A percentile compares a stretch with the other conserved stretches of the same genome.
phyloP scores from a whole-genome alignment of 2,329 filamentous ascomycete species.

The Akanthomyces dipterigenus region DNA sequence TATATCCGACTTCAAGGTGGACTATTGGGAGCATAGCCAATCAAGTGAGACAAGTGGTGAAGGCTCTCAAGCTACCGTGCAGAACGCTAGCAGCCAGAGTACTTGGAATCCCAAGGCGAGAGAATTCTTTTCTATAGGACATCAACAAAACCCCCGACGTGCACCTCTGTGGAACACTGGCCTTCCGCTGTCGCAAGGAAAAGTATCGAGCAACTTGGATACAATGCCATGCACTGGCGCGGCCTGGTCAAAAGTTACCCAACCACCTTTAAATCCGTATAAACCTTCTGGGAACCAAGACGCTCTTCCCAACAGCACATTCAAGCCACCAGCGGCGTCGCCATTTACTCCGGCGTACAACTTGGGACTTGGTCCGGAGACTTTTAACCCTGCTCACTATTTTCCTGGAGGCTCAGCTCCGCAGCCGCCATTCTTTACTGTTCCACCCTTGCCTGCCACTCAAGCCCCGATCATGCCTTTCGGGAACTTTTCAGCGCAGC shows the following conservation, averaged over 20 bases:
- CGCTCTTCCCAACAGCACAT: background rate
- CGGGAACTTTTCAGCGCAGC: background rate
- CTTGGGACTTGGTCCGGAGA: background rate
- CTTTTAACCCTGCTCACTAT: background rate
- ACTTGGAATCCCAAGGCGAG: slow-evolving; percentile 27
- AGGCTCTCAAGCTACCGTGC: slow-evolving; percentile 1
- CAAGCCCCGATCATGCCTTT: background rate
- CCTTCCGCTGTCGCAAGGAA: background rate
- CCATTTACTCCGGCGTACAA: background rate
- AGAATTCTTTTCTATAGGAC: slow-evolving; percentile 26
- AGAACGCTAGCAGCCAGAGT: slow-evolving; percentile 6
- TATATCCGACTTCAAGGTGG: slow-evolving; percentile 5
- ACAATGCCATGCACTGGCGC: background rate
- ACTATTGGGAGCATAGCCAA: slow-evolving; percentile 7
- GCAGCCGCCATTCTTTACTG: background rate
- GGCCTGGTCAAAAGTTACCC: background rate
- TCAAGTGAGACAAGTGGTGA: background rate
- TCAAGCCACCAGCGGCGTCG: background rate
- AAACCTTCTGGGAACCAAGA: background rate
- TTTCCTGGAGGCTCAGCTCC: background rate
- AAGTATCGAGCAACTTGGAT: background rate
- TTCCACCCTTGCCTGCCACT: background rate
- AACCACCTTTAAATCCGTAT: background rate
- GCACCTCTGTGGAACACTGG: background rate
- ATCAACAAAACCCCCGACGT: background rate